These are phyloP conservation scores for Chlorella sp. DNA, from an alignment of 139 green algal genomes.

Conservation along the genomic window DNA sequence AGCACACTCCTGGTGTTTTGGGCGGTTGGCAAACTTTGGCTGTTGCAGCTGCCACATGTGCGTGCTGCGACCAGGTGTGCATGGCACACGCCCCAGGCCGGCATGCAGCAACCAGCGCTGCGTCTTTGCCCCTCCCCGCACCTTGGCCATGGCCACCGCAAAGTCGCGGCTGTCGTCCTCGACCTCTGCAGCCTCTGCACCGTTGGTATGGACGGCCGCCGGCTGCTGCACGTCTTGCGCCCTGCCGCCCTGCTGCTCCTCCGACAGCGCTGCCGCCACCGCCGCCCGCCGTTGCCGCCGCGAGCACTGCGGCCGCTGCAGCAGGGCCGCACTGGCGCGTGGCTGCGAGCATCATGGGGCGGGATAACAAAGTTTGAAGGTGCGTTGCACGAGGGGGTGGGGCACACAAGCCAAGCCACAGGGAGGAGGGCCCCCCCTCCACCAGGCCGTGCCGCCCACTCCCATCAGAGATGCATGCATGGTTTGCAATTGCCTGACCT, in stretches of 20 bases:
- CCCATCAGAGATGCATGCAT: no score
- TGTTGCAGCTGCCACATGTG: not conserved
- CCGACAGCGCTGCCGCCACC: constrained; percentile 2
- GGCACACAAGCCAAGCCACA: no score
- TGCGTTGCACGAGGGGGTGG: no score
- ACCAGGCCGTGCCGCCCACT: no score
- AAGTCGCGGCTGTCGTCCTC: constrained; percentile 12
- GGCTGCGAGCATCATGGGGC: not conserved
- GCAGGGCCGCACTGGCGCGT: not conserved
- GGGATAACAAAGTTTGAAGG: no score
- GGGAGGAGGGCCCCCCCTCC: no score
- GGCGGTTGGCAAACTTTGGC: no score
- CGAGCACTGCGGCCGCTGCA: constrained; percentile 3
- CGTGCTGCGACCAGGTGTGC: not conserved
- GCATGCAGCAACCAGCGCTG: no score
- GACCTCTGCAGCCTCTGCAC: not conserved
- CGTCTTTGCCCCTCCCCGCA: not conserved
- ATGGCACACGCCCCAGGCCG: not conserved
- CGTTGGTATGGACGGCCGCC: constrained; percentile 6
- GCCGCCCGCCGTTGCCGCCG: not conserved
- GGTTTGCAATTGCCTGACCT: no score
- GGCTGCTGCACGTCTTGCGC: not conserved
- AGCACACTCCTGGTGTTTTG: not conserved
- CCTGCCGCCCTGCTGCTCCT: not conserved
- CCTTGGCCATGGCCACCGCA: constrained; percentile 27